These are phyloP conservation scores for Pascua guehoae DNA, from an alignment of 1,284 basidiomycete species.

Conservation along the genomic window DNA sequence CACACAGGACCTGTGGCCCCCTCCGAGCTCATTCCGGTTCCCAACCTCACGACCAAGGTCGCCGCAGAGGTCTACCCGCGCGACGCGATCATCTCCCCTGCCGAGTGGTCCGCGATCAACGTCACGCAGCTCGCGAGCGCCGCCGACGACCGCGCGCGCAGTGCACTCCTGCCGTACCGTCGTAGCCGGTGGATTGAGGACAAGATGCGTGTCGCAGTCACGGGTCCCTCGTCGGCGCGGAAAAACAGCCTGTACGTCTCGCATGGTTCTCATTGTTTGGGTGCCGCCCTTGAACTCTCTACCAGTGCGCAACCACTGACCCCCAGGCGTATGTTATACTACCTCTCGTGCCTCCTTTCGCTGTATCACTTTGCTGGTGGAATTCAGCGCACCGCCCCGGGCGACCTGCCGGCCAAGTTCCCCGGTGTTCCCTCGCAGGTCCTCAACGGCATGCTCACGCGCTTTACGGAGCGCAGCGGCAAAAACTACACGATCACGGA, in stretches of 20 bases:
- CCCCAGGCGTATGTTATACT: conserved; percentile 68
- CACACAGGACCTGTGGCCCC: conserved; percentile 20
- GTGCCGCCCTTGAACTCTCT: background rate
- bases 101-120: conserved; percentile 55
- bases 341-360: conserved; percentile 70
- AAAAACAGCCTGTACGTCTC: conserved; percentile 58
- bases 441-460: conserved; percentile 67
- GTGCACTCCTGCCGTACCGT: conserved; percentile 59
- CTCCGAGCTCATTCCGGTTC: conserved; percentile 63
- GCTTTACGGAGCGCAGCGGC: conserved; percentile 68
- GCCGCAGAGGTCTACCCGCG: conserved; percentile 73
- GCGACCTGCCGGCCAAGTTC: conserved; percentile 57
- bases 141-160: conserved; percentile 56
- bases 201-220: conserved; percentile 33
- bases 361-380: conserved; percentile 56
- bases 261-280: background rate
- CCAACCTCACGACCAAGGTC: conserved; percentile 61
- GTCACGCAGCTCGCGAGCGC: conserved; percentile 56
- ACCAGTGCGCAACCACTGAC: background rate
- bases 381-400: conserved; percentile 19
- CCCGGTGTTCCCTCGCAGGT: conserved; percentile 61
- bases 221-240: conserved; percentile 22
- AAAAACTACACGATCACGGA: conserved; percentile 65
- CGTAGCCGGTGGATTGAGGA: conserved; percentile 62
- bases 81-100: conserved; percentile 68